Evolutionary conservation across 176 grass and related monocot genomes (phyloP).

Genomic region (Stipa capillata): DNA sequence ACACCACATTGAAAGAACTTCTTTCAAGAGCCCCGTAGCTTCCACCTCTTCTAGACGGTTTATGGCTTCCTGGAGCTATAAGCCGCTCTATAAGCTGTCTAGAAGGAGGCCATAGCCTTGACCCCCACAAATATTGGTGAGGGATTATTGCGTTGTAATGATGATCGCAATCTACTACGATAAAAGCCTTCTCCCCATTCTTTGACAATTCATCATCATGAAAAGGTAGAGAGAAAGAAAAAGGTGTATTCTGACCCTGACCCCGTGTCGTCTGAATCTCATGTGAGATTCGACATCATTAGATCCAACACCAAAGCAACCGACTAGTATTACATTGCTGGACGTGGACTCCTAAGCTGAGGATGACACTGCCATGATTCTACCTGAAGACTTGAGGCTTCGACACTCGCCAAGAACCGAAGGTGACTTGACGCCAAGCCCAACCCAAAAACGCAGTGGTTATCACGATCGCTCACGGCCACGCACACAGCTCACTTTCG

Average conservation of each 20-base stretch:
- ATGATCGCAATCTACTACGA: conserved; percentile 21
- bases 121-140: neutral
- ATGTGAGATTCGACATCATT: neutral
- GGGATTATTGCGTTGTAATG: conserved; percentile 23
- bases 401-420: conserved; percentile 1
- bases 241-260: neutral
- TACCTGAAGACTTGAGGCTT: neutral
- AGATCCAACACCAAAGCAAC: conserved; percentile 5
- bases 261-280: neutral
- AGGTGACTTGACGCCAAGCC: neutral
- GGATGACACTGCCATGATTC: conserved; percentile 19
- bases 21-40: no score
- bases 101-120: no score
- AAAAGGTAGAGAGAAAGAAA: neutral
- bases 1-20: no score
- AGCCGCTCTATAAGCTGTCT: no score
- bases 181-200: neutral
- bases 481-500: neutral
- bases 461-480: neutral
- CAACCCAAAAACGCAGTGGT: neutral
- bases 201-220: conserved; percentile 7
- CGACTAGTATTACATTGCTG: no score
- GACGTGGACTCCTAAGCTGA: conserved; percentile 5
- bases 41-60: no score
- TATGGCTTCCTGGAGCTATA: no score